phyloP scores from a whole-genome alignment of 139 green algal species.

The Coccomyxa sp. region DNA sequence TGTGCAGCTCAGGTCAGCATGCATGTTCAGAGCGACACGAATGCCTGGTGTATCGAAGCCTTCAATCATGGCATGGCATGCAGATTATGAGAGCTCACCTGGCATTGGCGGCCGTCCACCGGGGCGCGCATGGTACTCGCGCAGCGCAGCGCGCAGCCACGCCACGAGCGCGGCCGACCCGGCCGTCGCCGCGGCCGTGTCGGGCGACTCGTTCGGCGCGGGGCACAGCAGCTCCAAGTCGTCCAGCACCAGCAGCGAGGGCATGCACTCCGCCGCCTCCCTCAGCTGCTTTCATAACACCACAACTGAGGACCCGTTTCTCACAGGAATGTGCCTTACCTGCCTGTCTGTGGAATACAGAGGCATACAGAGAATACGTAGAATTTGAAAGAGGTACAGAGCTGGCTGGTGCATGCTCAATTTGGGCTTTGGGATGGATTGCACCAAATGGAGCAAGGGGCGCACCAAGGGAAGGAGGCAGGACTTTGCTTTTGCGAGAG shows the following conservation, averaged over 20 bases:
- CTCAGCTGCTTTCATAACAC: constrained; percentile 3
- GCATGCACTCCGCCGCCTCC: constrained; percentile 50
- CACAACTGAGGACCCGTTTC: background rate
- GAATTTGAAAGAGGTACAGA: background rate
- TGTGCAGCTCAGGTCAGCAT: no score
- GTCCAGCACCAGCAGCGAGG: constrained; percentile 76
- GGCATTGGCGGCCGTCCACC: constrained; percentile 12
- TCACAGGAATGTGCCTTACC: no score
- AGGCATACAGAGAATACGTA: no score
- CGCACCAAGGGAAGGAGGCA: background rate
- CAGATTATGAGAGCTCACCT: background rate
- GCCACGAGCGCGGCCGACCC: constrained; percentile 16
- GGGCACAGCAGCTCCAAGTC: constrained; percentile 72
- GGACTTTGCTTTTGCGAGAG: constrained; percentile 1
- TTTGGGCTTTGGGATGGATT: no score
- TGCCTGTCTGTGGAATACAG: no score
- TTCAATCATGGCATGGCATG: background rate
- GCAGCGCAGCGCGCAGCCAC: constrained; percentile 37
- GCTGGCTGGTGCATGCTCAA: background rate
- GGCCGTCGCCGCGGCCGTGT: constrained; percentile 10
- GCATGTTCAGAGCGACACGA: no score
- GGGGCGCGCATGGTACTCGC: constrained; percentile 13
- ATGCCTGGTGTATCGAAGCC: no score
- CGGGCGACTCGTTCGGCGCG: background rate
- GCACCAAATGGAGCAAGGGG: background rate